Conservation (phyloP, 768 basidiomycete genomes). For the Pulveroboletus sp. region DNA sequence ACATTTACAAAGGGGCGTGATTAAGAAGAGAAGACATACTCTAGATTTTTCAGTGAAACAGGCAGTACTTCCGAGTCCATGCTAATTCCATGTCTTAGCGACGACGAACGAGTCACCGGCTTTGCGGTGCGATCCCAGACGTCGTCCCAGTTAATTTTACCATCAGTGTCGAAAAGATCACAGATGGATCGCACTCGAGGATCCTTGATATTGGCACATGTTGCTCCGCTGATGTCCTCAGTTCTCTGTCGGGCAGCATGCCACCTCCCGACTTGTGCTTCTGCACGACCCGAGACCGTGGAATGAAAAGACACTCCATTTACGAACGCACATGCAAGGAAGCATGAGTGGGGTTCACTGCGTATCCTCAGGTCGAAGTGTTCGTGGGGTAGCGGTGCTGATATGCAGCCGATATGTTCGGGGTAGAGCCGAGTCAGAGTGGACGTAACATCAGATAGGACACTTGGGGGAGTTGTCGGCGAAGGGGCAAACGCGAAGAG, state of each 20-base stretch:
- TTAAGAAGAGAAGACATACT: constrained; percentile 17
- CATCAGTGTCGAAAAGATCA: constrained; percentile 1
- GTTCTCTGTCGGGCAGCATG: constrained; percentile 45
- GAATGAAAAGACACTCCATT: constrained; percentile 54
- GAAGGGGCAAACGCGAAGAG: constrained; percentile 29
- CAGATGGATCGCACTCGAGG: constrained; percentile 1
- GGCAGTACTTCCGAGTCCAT: constrained; percentile 29
- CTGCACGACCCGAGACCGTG: constrained; percentile 51
- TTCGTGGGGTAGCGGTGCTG: constrained; percentile 41
- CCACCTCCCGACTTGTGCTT: constrained; percentile 68
- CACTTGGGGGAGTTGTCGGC: constrained; percentile 14
- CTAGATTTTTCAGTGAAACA: constrained; percentile 31
- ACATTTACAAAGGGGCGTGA: background rate
- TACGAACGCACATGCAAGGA: constrained; percentile 49
- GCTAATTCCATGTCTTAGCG: background rate
- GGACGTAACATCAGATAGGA: constrained; percentile 37
- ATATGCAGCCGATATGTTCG: constrained; percentile 57
- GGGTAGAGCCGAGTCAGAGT: constrained; percentile 37
- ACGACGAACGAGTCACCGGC: background rate
- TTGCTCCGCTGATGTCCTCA: background rate
- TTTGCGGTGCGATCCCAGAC: constrained; percentile 39
- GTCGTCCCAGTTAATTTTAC: constrained; percentile 44
- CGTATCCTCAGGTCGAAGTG: constrained; percentile 1
- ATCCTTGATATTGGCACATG: background rate
- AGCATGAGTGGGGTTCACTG: constrained; percentile 42